Base-by-base conservation (phyloP, 305 asterid species). In the Fraxinus sp. region DNA sequence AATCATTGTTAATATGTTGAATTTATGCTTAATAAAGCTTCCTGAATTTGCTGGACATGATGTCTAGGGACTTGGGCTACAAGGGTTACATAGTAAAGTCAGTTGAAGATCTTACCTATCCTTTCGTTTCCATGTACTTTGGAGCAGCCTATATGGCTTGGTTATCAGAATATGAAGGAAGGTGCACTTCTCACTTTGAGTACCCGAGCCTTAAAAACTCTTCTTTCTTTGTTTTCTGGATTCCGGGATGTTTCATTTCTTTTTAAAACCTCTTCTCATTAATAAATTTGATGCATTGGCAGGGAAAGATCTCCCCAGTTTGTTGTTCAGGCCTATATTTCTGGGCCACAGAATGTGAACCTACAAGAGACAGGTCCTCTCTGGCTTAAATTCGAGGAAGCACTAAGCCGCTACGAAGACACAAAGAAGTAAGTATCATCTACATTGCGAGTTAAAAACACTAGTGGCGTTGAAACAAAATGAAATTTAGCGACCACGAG, bases 101-200 rank as follows among this genome's bases (percentile, higher is more conserved):
- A 11, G 95, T 91, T 26, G 99, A 93, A 76, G 99, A 96, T 87
- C 99, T 96, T 39, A 87, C 93, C 76, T 88, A 90, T 88, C 99
- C 99, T 55, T 94, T 96, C 62, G 90, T 90, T 75, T 96, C 99
- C 79, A 86, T 96, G 93, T 96, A 96, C 92, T 94, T 96, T 35
- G 99, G 99, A 78, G 94, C 98, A 24, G 98, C 98, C 81, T 96
- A 96, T 83, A 82, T 94, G 87, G 86, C 87, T 72, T 96, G 98
- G 99, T 83, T 96, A 81, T 92, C 97, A 73, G 89, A 94, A 76
- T 96, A 96, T n/a, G 95, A 96, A 75, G 96, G 97, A 88, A 92
- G 94, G 99, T 95, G 84, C 55, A 79, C 28, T 36, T 68, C 75
- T 10, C 75, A 28, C 20, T 30, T 68, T 10, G n/a, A 24, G 74